Evolutionary conservation across 2,329 filamentous ascomycete species (phyloP).

Genomic region (Colletotrichum agaves): DNA sequence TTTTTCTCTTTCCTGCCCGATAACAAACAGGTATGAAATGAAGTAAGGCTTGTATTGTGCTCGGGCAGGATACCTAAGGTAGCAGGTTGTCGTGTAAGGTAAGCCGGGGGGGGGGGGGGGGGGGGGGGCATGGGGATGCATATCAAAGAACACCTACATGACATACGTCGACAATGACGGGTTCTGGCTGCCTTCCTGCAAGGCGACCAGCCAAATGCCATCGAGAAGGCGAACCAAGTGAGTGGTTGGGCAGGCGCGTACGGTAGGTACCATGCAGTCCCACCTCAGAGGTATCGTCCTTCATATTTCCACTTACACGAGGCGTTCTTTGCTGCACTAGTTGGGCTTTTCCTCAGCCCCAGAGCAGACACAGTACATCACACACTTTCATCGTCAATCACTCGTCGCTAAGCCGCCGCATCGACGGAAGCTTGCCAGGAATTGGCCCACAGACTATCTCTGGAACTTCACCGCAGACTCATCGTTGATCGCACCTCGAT

Average conservation of each 20-base stretch:
- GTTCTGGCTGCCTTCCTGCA: constrained; percentile 10
- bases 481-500: background rate
- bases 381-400: background rate
- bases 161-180: background rate
- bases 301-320: constrained; percentile 32
- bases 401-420: background rate
- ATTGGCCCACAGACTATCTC: background rate
- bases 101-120: no score
- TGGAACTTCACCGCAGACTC: no score
- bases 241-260: no score
- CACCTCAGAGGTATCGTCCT: background rate
- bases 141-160: background rate
- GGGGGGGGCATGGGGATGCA: no score
- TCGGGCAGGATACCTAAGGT: no score
- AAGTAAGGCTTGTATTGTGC: no score
- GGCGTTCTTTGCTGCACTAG: constrained; percentile 23
- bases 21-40: no score
- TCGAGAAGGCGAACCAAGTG: background rate
- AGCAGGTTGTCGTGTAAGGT: background rate
- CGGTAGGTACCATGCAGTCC: background rate
- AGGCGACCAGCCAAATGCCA: constrained; percentile 6
- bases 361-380: constrained; percentile 14
- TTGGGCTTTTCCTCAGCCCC: constrained; percentile 36
- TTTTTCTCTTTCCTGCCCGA: background rate
- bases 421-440: background rate